Base-by-base conservation (phyloP, 2,329 filamentous ascomycete genomes). In the Colletotrichum cordylinicola region DNA sequence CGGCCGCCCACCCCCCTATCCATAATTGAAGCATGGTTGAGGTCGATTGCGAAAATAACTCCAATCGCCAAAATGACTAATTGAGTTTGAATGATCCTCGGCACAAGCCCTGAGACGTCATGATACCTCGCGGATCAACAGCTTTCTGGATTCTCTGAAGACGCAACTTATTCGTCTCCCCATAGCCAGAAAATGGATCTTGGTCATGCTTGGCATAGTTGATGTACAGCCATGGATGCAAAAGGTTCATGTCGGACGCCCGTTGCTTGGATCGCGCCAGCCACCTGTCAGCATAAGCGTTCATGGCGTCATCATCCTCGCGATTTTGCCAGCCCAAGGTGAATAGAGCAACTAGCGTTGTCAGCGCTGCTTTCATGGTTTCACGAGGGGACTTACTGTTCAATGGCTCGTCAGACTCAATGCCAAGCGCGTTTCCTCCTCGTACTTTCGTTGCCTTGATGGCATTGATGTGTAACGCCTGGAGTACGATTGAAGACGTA, bases 131-230 rank as follows among this genome's bases (percentile, higher is more conserved):
- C 18, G 56, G 27, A 4, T 61, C 56, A 31, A 61, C n/a, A 3
- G 24, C 56, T 2, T n/a, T 31, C 56, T 61, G 56, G 0, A 61
- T 21, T 1, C 18, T 33, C 31, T 8, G 56, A 61, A 61, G 29
- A 18, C 24, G 27, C 56, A 61, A n/a, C 21, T 84, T 67, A 37
- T 85, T 87, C 27, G 80, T 80, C 12, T 79, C 66, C 0, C 86
- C 85, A 68, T 87, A 88, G 10, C 83, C 78, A n/a, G 75, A 71
- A 65, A 87, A 81, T 2, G 85, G 83, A 52, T 85, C 80, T 78
- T 88, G 85, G 24, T 79, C 81, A 31, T 77, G 70, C 43, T 82
- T 81, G 1, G 86, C 86, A 70, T 88, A 88, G 79, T 88, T 88
- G 76, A 88, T 82, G 77, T 87, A 88, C 16, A 80, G 55, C 31